A percentile compares a stretch with the other conserved stretches of the same genome.
These are phyloP conservation scores for Cryptosporidium meleagridis DNA, from an alignment of 169 alveolate genomes.

Conservation along the genomic window DNA sequence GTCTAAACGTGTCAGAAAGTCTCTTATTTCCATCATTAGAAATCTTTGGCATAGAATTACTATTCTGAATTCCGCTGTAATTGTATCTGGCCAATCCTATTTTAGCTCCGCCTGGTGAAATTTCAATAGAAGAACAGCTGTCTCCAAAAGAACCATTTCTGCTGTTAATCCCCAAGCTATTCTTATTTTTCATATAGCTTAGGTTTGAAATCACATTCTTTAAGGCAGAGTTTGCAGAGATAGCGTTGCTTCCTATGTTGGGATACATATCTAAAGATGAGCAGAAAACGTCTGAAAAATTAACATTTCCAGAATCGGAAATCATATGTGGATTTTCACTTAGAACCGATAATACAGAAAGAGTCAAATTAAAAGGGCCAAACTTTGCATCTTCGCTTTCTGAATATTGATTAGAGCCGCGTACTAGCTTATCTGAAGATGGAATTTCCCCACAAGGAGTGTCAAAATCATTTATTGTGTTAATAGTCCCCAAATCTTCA, in stretches of 20 bases:
- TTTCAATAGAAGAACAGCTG: not conserved
- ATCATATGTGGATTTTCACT: conserved; percentile 52
- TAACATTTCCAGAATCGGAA: not conserved
- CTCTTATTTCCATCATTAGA: not conserved
- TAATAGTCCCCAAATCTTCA: not conserved
- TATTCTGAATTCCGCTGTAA: not conserved
- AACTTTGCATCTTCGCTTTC: conserved; percentile 8
- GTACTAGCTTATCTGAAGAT: not conserved
- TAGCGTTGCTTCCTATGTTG: not conserved
- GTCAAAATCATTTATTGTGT: not conserved
- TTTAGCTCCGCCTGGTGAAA: not conserved
- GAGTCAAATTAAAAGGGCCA: conserved; percentile 70
- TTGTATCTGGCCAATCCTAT: not conserved
- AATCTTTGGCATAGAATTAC: not conserved
- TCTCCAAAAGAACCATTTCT: not conserved
- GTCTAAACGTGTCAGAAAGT: not conserved
- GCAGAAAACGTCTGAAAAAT: not conserved
- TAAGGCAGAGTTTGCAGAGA: conserved; percentile 10
- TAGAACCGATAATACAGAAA: conserved; percentile 57
- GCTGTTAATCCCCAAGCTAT: conserved; percentile 2
- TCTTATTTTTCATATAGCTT: conserved; percentile 16
- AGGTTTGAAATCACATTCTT: conserved; percentile 20
- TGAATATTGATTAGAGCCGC: not conserved
- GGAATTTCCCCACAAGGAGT: not conserved
- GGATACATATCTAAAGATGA: conserved; percentile 5